phyloP scores from a whole-genome alignment of 192 early-diverging fungal genomes.

The Linnemannia elongata region DNA sequence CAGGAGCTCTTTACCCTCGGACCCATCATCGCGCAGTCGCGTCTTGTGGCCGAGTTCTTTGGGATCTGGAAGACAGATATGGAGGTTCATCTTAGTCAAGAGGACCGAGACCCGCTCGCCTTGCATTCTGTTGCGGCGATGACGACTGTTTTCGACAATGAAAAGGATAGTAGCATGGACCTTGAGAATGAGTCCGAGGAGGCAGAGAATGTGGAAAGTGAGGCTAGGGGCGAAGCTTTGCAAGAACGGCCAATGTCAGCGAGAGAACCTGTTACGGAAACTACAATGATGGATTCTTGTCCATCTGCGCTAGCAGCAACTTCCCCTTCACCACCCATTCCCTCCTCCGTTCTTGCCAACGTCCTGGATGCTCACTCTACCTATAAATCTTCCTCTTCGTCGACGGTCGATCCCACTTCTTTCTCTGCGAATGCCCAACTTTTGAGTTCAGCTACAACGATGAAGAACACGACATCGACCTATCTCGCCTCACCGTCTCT shows the following conservation, averaged over 20 bases:
- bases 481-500: conserved; percentile 31
- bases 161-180: not conserved
- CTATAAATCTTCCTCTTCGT: conserved; percentile 2
- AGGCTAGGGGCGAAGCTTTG: not conserved
- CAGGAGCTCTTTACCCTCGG: conserved; percentile 45
- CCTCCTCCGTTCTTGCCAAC: not conserved
- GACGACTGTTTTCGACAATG: not conserved
- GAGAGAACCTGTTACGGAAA: not conserved
- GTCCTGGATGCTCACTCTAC: not conserved
- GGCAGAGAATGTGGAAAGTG: not conserved
- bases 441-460: not conserved
- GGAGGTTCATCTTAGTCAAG: conserved; percentile 46
- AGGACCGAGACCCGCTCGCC: conserved; percentile 45
- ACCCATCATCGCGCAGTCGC: conserved; percentile 40
- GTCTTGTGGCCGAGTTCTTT: conserved; percentile 55
- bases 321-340: not conserved
- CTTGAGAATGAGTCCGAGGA: conserved; percentile 8
- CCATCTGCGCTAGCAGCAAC: not conserved
- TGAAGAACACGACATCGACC: not conserved
- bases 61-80: conserved; percentile 55
- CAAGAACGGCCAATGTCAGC: not conserved
- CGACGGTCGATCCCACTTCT: not conserved
- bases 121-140: conserved; percentile 12
- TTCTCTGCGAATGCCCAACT: not conserved
- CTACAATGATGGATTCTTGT: not conserved